These are phyloP conservation scores for Starmerella kuoi DNA, from an alignment of 805 yeast species.

Conservation along the genomic window DNA sequence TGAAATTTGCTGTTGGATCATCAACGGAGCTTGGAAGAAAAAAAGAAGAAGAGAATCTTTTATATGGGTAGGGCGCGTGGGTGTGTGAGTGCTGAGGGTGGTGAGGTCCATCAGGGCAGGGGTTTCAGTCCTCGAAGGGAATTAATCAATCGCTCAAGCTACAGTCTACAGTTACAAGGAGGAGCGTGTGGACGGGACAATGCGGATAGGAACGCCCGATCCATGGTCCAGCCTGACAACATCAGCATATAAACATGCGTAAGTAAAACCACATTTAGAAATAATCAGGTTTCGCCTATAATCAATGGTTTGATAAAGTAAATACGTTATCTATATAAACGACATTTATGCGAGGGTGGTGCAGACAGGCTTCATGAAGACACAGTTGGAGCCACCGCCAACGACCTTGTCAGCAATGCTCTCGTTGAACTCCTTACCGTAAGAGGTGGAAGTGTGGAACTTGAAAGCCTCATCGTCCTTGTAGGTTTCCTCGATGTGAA, in stretches of 20 bases:
- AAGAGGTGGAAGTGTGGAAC: constrained; percentile 23
- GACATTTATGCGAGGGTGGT: constrained; percentile 11
- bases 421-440: constrained; percentile 24
- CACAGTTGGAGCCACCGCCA: constrained; percentile 21
- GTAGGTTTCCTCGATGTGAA: constrained; percentile 26
- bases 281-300: no score
- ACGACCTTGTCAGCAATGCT: constrained; percentile 22
- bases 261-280: no score
- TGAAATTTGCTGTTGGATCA: constrained; percentile 42
- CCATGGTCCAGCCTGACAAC: no score
- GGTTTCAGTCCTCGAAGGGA: no score
- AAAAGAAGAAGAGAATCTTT: constrained; percentile 4
- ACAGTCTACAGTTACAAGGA: no score
- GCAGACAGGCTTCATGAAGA: constrained; percentile 19
- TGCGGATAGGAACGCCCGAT: no score
- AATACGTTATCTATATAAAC: not conserved
- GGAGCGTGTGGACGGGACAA: no score
- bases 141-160: no score
- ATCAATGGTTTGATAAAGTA: no score
- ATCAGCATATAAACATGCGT: no score
- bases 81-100: no score
- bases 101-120: no score
- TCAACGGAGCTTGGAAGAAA: constrained; percentile 19
- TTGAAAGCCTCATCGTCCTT: constrained; percentile 24
- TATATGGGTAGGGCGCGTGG: not conserved